A percentile compares a stretch with the other conserved stretches of the same genome.
Conservation (phyloP, 1,284 basidiomycete genomes). For the Trametes polyzona region DNA sequence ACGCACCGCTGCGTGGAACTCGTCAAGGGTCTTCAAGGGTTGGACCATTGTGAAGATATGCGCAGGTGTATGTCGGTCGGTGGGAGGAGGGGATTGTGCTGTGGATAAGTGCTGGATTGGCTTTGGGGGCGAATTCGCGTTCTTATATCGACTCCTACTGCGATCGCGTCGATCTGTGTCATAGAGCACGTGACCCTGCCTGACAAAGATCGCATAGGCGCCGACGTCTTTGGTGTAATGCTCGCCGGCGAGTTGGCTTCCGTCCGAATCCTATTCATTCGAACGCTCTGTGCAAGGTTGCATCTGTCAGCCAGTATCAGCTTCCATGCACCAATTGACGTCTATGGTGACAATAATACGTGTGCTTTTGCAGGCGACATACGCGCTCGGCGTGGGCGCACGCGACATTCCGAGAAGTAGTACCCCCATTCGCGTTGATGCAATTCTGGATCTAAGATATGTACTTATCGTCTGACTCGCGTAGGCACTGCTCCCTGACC, state of each 20-base stretch:
- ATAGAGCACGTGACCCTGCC: slow-evolving; percentile 17
- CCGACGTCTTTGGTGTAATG: slow-evolving; percentile 6
- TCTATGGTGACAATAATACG: too few relatives aligned
- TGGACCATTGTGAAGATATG: slow-evolving; percentile 41
- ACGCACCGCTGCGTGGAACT: slow-evolving; percentile 58
- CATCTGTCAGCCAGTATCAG: too few relatives aligned
- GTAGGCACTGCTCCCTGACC: too few relatives aligned
- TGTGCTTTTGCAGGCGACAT: too few relatives aligned
- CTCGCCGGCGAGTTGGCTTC: slow-evolving; percentile 3
- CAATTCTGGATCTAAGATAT: too few relatives aligned
- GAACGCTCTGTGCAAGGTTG: too few relatives aligned
- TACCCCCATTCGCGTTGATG: too few relatives aligned
- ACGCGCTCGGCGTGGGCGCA: too few relatives aligned
- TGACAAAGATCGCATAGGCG: slow-evolving; percentile 18
- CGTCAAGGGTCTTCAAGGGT: slow-evolving; percentile 52
- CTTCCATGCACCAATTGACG: too few relatives aligned
- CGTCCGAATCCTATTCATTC: too few relatives aligned
- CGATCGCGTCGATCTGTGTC: slow-evolving; percentile 20
- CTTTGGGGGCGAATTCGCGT: not conserved
- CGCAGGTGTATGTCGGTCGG: not conserved
- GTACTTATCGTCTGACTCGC: too few relatives aligned
- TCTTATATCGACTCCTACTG: slow-evolving; percentile 18
- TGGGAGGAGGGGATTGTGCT: not conserved
- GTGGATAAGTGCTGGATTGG: not conserved
- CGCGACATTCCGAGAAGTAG: too few relatives aligned